Evolutionary conservation across 495 filamentous ascomycete genomes (phyloP), one percentile per base, ranked within the genome.

Genomic region (Penicillium paradoxum): DNA sequence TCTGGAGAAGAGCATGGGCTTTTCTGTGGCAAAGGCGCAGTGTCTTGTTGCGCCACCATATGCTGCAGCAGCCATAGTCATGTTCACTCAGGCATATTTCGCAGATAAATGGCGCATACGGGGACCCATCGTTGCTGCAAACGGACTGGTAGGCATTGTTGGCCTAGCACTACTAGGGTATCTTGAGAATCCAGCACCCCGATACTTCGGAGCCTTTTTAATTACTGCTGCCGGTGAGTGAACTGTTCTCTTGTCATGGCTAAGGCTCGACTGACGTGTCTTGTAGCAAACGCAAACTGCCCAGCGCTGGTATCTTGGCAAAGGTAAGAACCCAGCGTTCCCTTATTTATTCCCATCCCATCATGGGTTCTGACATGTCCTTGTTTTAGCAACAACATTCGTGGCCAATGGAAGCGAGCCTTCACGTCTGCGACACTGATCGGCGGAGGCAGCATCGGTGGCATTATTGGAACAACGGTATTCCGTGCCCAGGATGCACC

Each of bases 351-450:
- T 8, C 6, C 9, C 10, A 11, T 37, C n/a, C 9, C 10, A 11
- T 17, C 4, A 17, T 37, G 4, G 33, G 58, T 65, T n/a, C 54
- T 81, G 64, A 70, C 73, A 10, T 18, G 30, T 10, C 1, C n/a
- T 11, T 79, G 77, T 60, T 76, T 78, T 59, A 71, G 72, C 1
- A 83, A 80, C 62, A 83, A 83, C 50, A 76, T 83, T 59, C 77
- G 77, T 30, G 79, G 78, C 0, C 76, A 82, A 59, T 82, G 77
- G 80, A 83, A 81, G 55, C 74, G 79, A n/a, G 80, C 80, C 4
- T 72, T 82, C 33, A 65, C 63, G 32, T 76, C 73, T 6, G 77
- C 78, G 1, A 73, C 69, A 0, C 65, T 78, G 36, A 74, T 65
- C 11, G 70, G 69, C 15, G 58, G 66, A 8, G 78, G 78, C 14